Conservation (phyloP, 805 yeast genomes). For the Grigorovia jiainica region DNA sequence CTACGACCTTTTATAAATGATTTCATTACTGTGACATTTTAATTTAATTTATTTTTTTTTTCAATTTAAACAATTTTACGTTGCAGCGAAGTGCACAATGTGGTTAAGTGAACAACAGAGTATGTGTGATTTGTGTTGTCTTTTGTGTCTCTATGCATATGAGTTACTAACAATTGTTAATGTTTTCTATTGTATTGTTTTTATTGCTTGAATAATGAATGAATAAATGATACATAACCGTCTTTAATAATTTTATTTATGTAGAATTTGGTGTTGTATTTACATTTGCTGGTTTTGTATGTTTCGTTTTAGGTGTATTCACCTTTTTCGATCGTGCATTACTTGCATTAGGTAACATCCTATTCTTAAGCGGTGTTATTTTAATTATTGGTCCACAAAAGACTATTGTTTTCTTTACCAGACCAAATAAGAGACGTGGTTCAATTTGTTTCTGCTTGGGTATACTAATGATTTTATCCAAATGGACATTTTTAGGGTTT, state of each 20-base stretch:
- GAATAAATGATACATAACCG: too few species aligned
- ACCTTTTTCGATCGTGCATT: constrained; percentile 84
- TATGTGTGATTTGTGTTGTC: constrained; percentile 32
- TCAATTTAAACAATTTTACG: not conserved
- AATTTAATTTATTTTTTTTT: not conserved
- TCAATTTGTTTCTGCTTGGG: constrained; percentile 73
- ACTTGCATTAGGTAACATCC: constrained; percentile 77
- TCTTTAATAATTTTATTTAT: too few species aligned
- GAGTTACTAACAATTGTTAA: not conserved
- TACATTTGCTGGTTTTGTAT: constrained; percentile 71
- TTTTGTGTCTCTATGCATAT: not conserved
- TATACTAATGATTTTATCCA: constrained; percentile 60
- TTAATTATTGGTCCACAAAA: constrained; percentile 83
- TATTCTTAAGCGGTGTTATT: constrained; percentile 72
- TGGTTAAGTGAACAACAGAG: constrained; percentile 75
- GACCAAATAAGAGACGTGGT: constrained; percentile 83
- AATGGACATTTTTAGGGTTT: constrained; percentile 78
- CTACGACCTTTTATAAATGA: not conserved
- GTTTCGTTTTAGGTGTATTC: constrained; percentile 72
- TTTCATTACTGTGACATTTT: not conserved
- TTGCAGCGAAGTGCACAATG: constrained; percentile 29
- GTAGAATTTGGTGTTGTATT: constrained; percentile 86
- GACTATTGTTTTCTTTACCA: constrained; percentile 70
- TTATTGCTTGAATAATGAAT: too few species aligned
- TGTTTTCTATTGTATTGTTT: not conserved